Base-by-base conservation (phyloP, 495 filamentous ascomycete species). In the Cenococcum geophilum region DNA sequence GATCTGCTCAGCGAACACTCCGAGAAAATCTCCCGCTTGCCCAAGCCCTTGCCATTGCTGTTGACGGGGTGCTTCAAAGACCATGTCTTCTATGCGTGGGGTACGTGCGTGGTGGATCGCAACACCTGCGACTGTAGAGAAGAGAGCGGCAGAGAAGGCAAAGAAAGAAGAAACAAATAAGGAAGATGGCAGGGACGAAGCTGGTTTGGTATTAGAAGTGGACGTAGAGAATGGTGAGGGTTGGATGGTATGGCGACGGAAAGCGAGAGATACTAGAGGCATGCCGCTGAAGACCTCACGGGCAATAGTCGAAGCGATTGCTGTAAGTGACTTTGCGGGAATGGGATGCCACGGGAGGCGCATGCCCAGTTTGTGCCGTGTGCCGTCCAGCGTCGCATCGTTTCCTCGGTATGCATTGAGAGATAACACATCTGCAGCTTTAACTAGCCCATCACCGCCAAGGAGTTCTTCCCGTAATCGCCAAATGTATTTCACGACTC, bases 401-500 rank as follows among this genome's bases (percentile, higher is more conserved):
- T 47, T 34, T 54, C 47, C 23, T 4, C 49, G 25, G 9, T 42
- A 36, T 9, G 50, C 11, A 10, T 55, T 51, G 10, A 65, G 59
- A 18, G 34, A 40, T 58, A 61, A 61, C 5, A 68, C 66, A 20
- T 62, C 27, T 49, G 58, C 32, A 35, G 66, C 34, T 10, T 59
- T 60, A 36, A 53, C 54, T 8, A 56, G 61, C 36, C 62, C 54
- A 6, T n/a, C 49, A 32, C 32, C 40, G 10, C 63, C 59, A 12
- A 70, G 27, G 11, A 68, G 50, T 21, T 62, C 61, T 22, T 56
- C 47, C 1, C 68, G 62, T 50, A 66, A 56, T 6, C 70, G 62
- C 37, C 50, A 35, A 8, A 67, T 66, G 71, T 86, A 91, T 16
- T 59, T 71, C 16, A 75, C 71, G 34, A 92, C 62, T 2, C 67